Conservation (phyloP, 169 alveolate genomes). For the Miamiensis avidus region DNA sequence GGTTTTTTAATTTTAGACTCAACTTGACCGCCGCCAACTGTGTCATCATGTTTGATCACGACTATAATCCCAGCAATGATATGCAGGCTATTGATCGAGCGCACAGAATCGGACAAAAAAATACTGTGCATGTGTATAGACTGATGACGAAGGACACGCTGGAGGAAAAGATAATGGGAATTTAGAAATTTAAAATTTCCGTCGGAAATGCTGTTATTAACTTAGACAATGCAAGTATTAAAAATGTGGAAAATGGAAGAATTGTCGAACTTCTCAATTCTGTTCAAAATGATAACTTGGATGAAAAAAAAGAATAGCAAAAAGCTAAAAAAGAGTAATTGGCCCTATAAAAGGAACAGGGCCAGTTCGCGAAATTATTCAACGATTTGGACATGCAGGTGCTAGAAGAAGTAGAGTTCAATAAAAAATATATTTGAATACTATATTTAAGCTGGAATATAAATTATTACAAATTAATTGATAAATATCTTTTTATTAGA, state of each 20-base stretch:
- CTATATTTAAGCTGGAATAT: too few species aligned
- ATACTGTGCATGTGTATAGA: conserved; percentile 85
- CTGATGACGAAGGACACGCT: conserved; percentile 84
- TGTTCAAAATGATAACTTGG: too few species aligned
- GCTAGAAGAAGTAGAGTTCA: too few species aligned
- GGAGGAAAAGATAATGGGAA: conserved; percentile 89
- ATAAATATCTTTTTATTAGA: too few species aligned
- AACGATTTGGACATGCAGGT: too few species aligned
- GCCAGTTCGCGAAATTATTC: too few species aligned
- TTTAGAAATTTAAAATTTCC: conserved; percentile 75
- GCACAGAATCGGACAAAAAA: conserved; percentile 90
- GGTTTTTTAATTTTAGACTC: conserved; percentile 20
- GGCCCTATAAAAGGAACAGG: too few species aligned
- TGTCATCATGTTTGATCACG: conserved; percentile 91
- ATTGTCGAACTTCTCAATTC: too few species aligned
- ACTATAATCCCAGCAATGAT: conserved; percentile 90
- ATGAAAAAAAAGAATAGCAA: too few species aligned
- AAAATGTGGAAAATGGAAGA: conserved; percentile 34
- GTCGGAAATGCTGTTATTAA: conserved; percentile 76
- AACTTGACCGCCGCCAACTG: conserved; percentile 90
- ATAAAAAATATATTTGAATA: too few species aligned
- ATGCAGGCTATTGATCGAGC: conserved; percentile 94
- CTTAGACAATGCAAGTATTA: conserved; percentile 56
- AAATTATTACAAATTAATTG: too few species aligned
- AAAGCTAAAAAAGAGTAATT: too few species aligned